Percentiles rank a stretch among this genome's conserved stretches.
These are phyloP conservation scores for Casuarina cunninghamiana DNA, from an alignment of 306 rosid genomes.

Conservation along the genomic window DNA sequence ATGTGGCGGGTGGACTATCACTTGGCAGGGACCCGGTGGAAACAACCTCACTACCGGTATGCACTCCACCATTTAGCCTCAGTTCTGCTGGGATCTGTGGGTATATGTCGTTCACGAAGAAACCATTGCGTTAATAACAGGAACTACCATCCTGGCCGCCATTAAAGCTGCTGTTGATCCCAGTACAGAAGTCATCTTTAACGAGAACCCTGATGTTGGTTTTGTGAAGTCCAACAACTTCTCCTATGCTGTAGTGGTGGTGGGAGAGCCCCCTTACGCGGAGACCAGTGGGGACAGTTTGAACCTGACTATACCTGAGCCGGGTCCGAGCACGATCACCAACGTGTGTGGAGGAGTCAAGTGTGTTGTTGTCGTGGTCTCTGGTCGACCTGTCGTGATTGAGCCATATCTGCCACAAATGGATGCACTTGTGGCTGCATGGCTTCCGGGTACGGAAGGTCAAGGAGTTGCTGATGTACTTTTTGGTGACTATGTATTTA, in stretches of 20 bases:
- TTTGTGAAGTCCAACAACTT: conserved; percentile 66
- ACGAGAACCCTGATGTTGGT: conserved; percentile 56
- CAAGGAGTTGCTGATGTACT: conserved; percentile 73
- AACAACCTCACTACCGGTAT: conserved; percentile 69
- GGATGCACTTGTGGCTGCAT: conserved; percentile 87
- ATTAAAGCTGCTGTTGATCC: conserved; percentile 65
- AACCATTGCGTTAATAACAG: conserved; percentile 23
- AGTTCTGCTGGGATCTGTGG: neutral
- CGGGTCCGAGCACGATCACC: conserved; percentile 69
- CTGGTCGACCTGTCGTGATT: conserved; percentile 87
- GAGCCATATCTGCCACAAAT: conserved; percentile 60
- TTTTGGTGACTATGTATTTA: conserved; percentile 76
- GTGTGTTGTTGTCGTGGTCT: conserved; percentile 69
- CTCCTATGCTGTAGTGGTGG: conserved; percentile 67
- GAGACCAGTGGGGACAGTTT: conserved; percentile 77
- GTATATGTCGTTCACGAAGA: neutral
- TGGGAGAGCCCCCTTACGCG: conserved; percentile 85
- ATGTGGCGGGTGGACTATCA: conserved; percentile 96
- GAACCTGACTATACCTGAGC: conserved; percentile 67
- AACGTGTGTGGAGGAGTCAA: conserved; percentile 63
- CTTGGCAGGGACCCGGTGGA: conserved; percentile 85
- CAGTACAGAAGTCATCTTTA: conserved; percentile 66
- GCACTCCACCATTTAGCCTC: conserved; percentile 1
- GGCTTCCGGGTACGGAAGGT: conserved; percentile 98
- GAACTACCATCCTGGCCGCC: conserved; percentile 81